phyloP scores from a whole-genome alignment of 78 protist genomes.

The Trichosphaerium sp. region DNA sequence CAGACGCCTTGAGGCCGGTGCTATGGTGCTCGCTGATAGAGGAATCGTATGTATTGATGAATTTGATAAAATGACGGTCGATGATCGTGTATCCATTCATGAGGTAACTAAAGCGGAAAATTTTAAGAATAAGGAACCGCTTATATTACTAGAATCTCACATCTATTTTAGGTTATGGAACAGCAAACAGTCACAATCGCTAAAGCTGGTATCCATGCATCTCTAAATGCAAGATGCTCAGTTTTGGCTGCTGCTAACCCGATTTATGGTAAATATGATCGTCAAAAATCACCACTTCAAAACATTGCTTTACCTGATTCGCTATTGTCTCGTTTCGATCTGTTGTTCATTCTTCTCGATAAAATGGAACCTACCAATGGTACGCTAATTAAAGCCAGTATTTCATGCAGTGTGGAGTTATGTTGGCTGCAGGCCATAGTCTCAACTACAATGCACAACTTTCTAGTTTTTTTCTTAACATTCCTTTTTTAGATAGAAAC shows the following conservation, averaged over 20 bases:
- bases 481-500: conserved; percentile 51
- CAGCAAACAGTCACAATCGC: conserved; percentile 99
- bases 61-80: conserved; percentile 96
- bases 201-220: conserved; percentile 98
- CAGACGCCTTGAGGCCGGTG: conserved; percentile 98
- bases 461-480: too few species aligned
- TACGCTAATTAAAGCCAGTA: too few species aligned
- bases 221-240: conserved; percentile 95
- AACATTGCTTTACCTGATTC: conserved; percentile 98
- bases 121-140: neutral
- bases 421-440: too few species aligned
- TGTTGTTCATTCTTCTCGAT: conserved; percentile 90
- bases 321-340: conserved; percentile 98
- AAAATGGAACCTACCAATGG: conserved; percentile 21
- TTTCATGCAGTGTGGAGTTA: too few species aligned
- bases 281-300: conserved; percentile 29
- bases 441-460: too few species aligned
- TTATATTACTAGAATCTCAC: neutral
- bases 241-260: conserved; percentile 99
- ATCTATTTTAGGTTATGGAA: conserved; percentile 83
- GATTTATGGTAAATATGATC: conserved; percentile 82
- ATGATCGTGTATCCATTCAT: conserved; percentile 87
- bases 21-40: conserved; percentile 99
- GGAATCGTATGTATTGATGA: conserved; percentile 98
- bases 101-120: too few species aligned